Evolutionary conservation across 352 stramenopile genomes (phyloP).

Genomic region (Globisporangium paddicum): DNA sequence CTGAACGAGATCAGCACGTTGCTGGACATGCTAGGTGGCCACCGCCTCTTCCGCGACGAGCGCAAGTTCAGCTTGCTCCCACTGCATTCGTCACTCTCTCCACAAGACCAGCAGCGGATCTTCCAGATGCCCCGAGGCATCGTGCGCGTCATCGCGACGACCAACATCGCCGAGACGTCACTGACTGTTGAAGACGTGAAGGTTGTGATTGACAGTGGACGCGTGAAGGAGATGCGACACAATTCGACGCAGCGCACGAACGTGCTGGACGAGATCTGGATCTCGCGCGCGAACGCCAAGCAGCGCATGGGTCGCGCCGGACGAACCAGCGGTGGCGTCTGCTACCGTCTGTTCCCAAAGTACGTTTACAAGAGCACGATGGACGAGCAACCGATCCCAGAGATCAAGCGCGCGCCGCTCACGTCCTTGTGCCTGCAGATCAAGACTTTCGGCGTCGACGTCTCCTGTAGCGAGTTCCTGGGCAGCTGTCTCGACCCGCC

Average conservation of each 20-base stretch:
- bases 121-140: slow-evolving; percentile 70
- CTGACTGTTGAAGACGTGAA: slow-evolving; percentile 95
- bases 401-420: slow-evolving; percentile 95
- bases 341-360: slow-evolving; percentile 86
- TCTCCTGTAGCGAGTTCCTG: slow-evolving; percentile 83
- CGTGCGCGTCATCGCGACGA: slow-evolving; percentile 95
- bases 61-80: slow-evolving; percentile 75
- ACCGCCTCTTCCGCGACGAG: slow-evolving; percentile 44
- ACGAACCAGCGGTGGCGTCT: slow-evolving; percentile 87
- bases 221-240: slow-evolving; percentile 90
- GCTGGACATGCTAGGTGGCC: slow-evolving; percentile 60
- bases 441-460: slow-evolving; percentile 79
- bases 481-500: slow-evolving; percentile 91
- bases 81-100: slow-evolving; percentile 92
- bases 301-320: slow-evolving; percentile 89
- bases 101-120: slow-evolving; percentile 91
- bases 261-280: slow-evolving; percentile 86
- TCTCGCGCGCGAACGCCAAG: slow-evolving; percentile 90
- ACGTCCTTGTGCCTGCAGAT: slow-evolving; percentile 96
- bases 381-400: slow-evolving; percentile 80
- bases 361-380: slow-evolving; percentile 77
- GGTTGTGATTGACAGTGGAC: slow-evolving; percentile 95
- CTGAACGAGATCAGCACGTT: slow-evolving; percentile 92
- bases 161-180: slow-evolving; percentile 96
- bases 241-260: slow-evolving; percentile 84